Percentiles rank a stretch among this genome's conserved stretches.
phyloP scores from a whole-genome alignment of 2,329 filamentous ascomycete genomes.

The Talaromyces atroroseus region DNA sequence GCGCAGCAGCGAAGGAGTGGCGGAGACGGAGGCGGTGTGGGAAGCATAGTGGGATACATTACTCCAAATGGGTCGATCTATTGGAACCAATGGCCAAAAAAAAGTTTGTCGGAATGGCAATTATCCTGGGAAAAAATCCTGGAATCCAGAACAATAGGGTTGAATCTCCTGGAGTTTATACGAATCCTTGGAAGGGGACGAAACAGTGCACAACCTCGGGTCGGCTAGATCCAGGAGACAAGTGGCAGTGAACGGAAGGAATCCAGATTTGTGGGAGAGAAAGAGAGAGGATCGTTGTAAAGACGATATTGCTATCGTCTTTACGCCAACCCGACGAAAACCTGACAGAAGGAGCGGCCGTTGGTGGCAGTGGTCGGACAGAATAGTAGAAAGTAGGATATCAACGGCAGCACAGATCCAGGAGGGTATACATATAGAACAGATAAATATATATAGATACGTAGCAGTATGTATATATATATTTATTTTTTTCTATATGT shows the following conservation, averaged over 20 bases:
- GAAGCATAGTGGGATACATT: conserved; percentile 43
- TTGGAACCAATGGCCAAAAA: neutral
- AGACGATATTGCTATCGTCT: conserved; percentile 16
- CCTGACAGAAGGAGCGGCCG: conserved; percentile 5
- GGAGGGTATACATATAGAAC: conserved; percentile 4
- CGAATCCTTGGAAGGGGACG: conserved; percentile 8
- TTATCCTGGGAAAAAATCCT: conserved; percentile 10
- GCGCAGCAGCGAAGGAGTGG: conserved; percentile 49
- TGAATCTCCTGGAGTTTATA: neutral
- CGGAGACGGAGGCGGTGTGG: conserved; percentile 43
- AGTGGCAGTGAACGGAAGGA: conserved; percentile 7
- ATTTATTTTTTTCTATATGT: conserved; percentile 2
- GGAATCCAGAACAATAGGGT: neutral
- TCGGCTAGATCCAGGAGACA: neutral
- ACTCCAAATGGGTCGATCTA: conserved; percentile 6
- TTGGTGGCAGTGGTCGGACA: neutral
- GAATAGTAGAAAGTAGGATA: neutral
- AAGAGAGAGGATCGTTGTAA: conserved; percentile 10
- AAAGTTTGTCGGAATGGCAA: conserved; percentile 3
- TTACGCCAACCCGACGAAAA: conserved; percentile 9
- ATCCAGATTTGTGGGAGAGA: conserved; percentile 9
- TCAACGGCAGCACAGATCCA: neutral
- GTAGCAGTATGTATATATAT: conserved; percentile 1
- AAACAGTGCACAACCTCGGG: neutral
- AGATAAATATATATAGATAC: conserved; percentile 7